Evolutionary conservation across 2,329 filamentous ascomycete genomes (phyloP).

Genomic region (Colletotrichum shisoi): DNA sequence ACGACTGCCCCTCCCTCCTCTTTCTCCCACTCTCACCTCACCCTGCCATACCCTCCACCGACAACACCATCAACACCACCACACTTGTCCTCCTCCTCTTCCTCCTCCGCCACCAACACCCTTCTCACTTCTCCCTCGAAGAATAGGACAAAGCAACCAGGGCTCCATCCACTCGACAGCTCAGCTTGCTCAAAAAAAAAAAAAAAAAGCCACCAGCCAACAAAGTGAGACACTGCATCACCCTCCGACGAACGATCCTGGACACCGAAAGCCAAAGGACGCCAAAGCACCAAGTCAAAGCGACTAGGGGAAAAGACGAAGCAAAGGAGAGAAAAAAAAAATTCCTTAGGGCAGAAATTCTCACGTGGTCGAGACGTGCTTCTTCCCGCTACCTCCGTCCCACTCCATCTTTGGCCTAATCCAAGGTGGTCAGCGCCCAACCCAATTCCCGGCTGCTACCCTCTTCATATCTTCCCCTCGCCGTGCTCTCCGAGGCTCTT

Average conservation of each 20-base stretch:
- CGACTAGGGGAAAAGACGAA: background rate
- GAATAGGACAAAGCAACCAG: constrained; percentile 19
- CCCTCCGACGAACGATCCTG: constrained; percentile 12
- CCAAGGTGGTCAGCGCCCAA: constrained; percentile 27
- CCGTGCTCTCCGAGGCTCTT: constrained; percentile 7
- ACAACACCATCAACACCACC: too few relatives aligned
- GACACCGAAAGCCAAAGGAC: constrained; percentile 16
- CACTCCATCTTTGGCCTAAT: constrained; percentile 10
- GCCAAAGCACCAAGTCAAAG: constrained; percentile 33
- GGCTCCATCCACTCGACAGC: constrained; percentile 12
- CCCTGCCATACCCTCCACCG: constrained; percentile 5
- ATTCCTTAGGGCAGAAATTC: constrained; percentile 25
- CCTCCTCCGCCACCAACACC: too few relatives aligned
- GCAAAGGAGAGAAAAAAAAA: constrained; percentile 10
- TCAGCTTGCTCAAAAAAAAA: background rate
- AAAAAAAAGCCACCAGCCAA: constrained; percentile 14
- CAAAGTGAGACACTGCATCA: constrained; percentile 38
- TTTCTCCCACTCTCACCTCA: constrained; percentile 37
- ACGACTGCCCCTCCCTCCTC: constrained; percentile 35
- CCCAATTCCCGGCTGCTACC: constrained; percentile 15
- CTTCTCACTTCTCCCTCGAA: background rate
- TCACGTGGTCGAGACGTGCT: constrained; percentile 34
- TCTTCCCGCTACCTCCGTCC: constrained; percentile 33
- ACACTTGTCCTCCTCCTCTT: too few relatives aligned
- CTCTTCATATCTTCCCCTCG: constrained; percentile 9